Percentiles rank a stretch among this genome's conserved stretches.
Evolutionary conservation across 2,329 filamentous ascomycete species (phyloP).

Genomic region (Apiospora koreana): DNA sequence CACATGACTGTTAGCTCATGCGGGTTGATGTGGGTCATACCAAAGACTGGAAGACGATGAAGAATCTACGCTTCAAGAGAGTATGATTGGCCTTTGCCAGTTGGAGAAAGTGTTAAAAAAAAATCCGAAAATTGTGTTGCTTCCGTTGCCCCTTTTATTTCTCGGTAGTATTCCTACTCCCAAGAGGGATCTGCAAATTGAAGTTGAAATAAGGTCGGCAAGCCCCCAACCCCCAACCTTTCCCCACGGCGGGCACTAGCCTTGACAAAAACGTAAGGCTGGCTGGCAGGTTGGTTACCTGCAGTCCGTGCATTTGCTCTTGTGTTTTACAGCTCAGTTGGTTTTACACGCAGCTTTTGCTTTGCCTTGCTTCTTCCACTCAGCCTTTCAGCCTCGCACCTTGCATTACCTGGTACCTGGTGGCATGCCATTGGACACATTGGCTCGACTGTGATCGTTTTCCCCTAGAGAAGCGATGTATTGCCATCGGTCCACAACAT

Average conservation of each 20-base stretch:
- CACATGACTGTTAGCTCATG: no score
- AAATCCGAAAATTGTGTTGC: not conserved
- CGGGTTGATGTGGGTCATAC: no score
- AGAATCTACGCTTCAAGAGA: no score
- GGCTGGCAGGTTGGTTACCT: no score
- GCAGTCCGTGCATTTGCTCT: not conserved
- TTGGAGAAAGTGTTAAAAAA: no score
- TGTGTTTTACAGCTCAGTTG: not conserved
- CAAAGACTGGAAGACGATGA: no score
- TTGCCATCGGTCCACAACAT: no score
- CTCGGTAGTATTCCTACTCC: not conserved
- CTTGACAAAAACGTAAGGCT: no score
- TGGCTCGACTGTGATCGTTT: not conserved
- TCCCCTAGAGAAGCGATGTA: not conserved
- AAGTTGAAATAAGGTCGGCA: not conserved
- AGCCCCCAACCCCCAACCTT: not conserved
- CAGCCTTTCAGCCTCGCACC: not conserved
- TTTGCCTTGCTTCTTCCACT: not conserved
- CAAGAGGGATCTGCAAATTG: not conserved
- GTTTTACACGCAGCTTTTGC: not conserved
- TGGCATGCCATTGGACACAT: not conserved
- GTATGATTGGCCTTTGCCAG: no score
- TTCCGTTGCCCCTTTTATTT: not conserved
- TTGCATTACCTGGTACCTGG: not conserved
- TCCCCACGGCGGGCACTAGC: slow-evolving; percentile 4